Evolutionary conservation across 2,329 filamentous ascomycete genomes (phyloP), one percentile per base, ranked within the genome.

Genomic region (Penicillium corylophilum): DNA sequence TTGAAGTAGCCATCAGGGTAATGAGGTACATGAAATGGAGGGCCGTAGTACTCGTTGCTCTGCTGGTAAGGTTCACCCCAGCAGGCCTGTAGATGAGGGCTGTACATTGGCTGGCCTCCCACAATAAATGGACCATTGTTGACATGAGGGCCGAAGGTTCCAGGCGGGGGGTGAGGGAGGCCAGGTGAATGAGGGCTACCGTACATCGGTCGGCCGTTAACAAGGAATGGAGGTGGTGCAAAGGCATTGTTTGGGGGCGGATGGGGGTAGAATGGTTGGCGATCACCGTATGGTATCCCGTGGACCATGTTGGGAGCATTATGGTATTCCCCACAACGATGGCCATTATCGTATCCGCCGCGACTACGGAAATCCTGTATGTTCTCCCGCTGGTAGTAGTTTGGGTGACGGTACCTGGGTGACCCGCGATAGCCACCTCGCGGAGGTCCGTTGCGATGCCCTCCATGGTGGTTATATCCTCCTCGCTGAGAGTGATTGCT

Each of bases 401-500:
- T 41, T 1, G 41, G 29, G 23, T 36, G 36, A 35, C 35, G 44
- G 23, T 26, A 31, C n/a, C 43, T 47, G 4, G 51, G 24, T 18
- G 43, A 53, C 10, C 50, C 47, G 18, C 47, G 50, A n/a, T 46
- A 39, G 13, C 41, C 38, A 10, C 50, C 53, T 24, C 53, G 52
- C 16, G 38, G 28, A 43, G 38, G 42, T 54, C 29, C 55, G 29
- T 18, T 57, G 12, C 45, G 46, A 36, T 31, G 46, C 24, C 38
- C 51, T 7, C 44, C 48, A 20, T 22, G 36, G 15, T 13, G 13
- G 13, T 23, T 22, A 9, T 24, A 26, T 10, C 39, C 23, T 24
- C 23, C 23, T 24, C 23, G 36, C 31, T 35, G 35, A 18, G 35
- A 20, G 16, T 38, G 35, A 38, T 38, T 38, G 16, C 35, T 18